Evolutionary conservation across 2,329 filamentous ascomycete species (phyloP), one percentile per base, ranked within the genome.

Genomic region (Diaporthe amygdali): DNA sequence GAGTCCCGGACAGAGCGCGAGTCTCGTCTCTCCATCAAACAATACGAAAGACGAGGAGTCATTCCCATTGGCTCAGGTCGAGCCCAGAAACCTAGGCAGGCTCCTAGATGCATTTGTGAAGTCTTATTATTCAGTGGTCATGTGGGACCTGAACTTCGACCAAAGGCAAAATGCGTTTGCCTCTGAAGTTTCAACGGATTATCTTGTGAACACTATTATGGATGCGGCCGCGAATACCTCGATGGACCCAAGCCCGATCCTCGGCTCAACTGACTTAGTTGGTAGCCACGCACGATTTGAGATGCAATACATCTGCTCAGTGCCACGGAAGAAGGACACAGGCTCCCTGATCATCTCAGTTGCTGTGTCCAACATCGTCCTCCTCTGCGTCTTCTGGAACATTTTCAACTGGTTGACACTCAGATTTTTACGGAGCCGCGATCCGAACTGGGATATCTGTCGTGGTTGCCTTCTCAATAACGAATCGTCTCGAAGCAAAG

Each of bases 231-330:
- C 30, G 1, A 56, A 32, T 14, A 32, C 34, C n/a, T 30, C 56
- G 3, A 54, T 71, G 14, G 44, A 15, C 8, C 32, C 39, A 5
- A 37, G 22, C 6, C 46, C 70, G 2, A 64, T 71, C 2, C 70
- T 71, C 0, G 70, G 70, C 66, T 56, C 66, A 25, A 20, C 66
- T 3, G 66, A 52, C 17, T 5, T 71, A 39, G 39, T 49, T 6
- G 70, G 66, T 6, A 54, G 46, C 5, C 56, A 41, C 14, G 66
- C 70, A 15, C 56, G 63, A 22, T 71, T 71, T 32, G 66, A 59
- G 25, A 51, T 71, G 25, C 70, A 71, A 17, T 71, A 71, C 4
- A 71, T 71, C 20, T 71, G 70, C 66, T 71, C 70, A 1, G 66
- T 71, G 0, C 66, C 70, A 1, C 66, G 54, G 17, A 55, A 69